Evolutionary conservation across 139 green algal genomes (phyloP), one percentile per base, ranked within the genome.

Genomic region (Zygnema cylindricum): DNA sequence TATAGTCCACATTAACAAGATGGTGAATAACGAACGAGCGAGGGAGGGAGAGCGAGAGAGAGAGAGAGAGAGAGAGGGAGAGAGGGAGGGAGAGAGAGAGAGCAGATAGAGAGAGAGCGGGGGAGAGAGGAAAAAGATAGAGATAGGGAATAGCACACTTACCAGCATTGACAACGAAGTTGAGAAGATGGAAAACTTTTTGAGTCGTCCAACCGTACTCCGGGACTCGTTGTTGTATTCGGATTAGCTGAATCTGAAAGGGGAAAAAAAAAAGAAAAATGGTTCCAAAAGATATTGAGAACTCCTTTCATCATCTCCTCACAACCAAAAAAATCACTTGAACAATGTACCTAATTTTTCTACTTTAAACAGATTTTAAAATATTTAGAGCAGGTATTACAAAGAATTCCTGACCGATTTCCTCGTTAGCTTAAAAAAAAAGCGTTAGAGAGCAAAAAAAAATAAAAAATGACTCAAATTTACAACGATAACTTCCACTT

Each of bases 151-250:
- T n/a, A n/a, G n/a, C n/a, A n/a, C n/a, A n/a, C 71, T n/a, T 63
- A 92, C 88, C 43, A 1, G 84, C 25, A 88, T 90, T 90, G 39
- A 92, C 83, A 38, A 98, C 43, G 76, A 95, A 95, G 88, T 99
- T 99, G 11, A 99, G 94, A 11, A 99, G 93, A 88, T 99, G 96
- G 89, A 99, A 99, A 23, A 99, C 96, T 91, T 99, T 99, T 82
- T 99, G 98, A 16, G 98, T 99, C 16, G 98, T 99, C 97, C 97
- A 99, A 16, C 98, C 98, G 86, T 98, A 98, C 91, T 99, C 96
- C 2, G 98, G 97, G 38, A 99, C 95, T 1, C 97, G 93, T 69
- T 94, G 76, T 87, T 99, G 97, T 33, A 99, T 98, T 1, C 92
- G 69, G 25, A 94, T 71, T 11, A 95, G 82, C 69, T 94, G 93